Evolutionary conservation across 2,329 filamentous ascomycete species (phyloP).

Genomic region (Exserohilum rostratum): DNA sequence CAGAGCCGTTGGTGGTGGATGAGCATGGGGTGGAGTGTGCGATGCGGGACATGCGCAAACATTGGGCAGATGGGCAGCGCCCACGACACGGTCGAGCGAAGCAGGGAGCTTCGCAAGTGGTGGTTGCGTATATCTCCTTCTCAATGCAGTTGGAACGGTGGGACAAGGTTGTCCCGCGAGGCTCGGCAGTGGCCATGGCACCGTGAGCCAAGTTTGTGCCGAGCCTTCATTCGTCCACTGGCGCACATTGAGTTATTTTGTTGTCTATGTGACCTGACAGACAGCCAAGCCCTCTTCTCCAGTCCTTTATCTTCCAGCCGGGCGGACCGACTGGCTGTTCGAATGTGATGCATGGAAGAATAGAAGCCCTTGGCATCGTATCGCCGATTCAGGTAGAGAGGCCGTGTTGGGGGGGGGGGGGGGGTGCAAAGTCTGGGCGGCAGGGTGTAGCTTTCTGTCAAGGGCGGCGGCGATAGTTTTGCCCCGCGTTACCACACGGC

Average conservation of each 20-base stretch:
- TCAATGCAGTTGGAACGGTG: conserved; percentile 21
- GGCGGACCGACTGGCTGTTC: neutral
- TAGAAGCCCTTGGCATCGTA: too few species aligned
- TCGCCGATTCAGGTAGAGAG: neutral
- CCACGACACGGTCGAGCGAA: conserved; percentile 26
- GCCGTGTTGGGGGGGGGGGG: neutral
- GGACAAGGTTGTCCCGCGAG: conserved; percentile 14
- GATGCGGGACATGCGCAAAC: conserved; percentile 11
- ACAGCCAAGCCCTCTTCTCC: too few species aligned
- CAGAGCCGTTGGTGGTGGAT: conserved; percentile 18
- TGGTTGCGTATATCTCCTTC: conserved; percentile 29
- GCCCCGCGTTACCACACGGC: conserved; percentile 6
- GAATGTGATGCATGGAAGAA: too few species aligned
- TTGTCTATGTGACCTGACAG: neutral
- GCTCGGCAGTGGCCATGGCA: conserved; percentile 27
- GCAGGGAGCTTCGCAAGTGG: conserved; percentile 14
- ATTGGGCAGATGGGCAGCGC: conserved; percentile 16
- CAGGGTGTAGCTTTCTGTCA: neutral
- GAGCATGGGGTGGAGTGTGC: conserved; percentile 16
- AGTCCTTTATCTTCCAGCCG: neutral
- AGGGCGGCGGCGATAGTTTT: conserved; percentile 8
- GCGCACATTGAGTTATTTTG: conserved; percentile 21
- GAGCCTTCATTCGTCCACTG: conserved; percentile 16
- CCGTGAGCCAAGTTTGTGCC: conserved; percentile 17
- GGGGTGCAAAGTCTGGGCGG: neutral